A percentile compares a stretch with the other conserved stretches of the same genome.
Evolutionary conservation across 495 filamentous ascomycete species (phyloP).

Genomic region (Rhypophila decipiens): DNA sequence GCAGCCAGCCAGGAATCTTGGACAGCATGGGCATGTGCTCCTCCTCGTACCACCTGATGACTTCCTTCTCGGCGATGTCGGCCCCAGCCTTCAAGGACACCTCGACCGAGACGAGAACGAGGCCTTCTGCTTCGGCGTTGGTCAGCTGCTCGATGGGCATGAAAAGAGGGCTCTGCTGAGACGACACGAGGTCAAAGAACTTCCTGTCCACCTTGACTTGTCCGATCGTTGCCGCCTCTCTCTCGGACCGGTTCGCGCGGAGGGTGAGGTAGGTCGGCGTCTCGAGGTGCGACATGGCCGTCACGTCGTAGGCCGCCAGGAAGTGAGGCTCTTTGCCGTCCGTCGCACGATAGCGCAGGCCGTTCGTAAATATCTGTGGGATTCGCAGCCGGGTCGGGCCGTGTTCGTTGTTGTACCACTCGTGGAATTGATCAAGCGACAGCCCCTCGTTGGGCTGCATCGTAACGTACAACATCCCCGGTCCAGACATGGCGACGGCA

Average conservation of each 20-base stretch:
- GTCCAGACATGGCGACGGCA: slow-evolving; percentile 1
- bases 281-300: slow-evolving; percentile 60
- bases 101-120: slow-evolving; percentile 56
- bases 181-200: slow-evolving; percentile 58
- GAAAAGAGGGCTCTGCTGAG: slow-evolving; percentile 47
- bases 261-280: slow-evolving; percentile 62
- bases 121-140: slow-evolving; percentile 53
- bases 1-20: slow-evolving; percentile 69
- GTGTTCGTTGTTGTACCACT: slow-evolving; percentile 90
- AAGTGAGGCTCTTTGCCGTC: slow-evolving; percentile 59
- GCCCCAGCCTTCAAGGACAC: slow-evolving; percentile 47
- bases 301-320: slow-evolving; percentile 75
- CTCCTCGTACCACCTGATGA: slow-evolving; percentile 62
- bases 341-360: slow-evolving; percentile 66
- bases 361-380: slow-evolving; percentile 62
- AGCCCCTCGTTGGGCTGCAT: slow-evolving; percentile 65
- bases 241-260: slow-evolving; percentile 60
- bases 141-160: slow-evolving; percentile 51
- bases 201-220: slow-evolving; percentile 65
- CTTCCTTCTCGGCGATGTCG: slow-evolving; percentile 46
- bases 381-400: slow-evolving; percentile 69
- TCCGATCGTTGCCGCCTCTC: slow-evolving; percentile 69
- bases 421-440: slow-evolving; percentile 66
- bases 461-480: slow-evolving; percentile 68
- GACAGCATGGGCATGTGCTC: slow-evolving; percentile 67